A percentile compares a stretch with the other conserved stretches of the same genome.
phyloP scores from a whole-genome alignment of 495 filamentous ascomycete species.

The Collariella sp. region DNA sequence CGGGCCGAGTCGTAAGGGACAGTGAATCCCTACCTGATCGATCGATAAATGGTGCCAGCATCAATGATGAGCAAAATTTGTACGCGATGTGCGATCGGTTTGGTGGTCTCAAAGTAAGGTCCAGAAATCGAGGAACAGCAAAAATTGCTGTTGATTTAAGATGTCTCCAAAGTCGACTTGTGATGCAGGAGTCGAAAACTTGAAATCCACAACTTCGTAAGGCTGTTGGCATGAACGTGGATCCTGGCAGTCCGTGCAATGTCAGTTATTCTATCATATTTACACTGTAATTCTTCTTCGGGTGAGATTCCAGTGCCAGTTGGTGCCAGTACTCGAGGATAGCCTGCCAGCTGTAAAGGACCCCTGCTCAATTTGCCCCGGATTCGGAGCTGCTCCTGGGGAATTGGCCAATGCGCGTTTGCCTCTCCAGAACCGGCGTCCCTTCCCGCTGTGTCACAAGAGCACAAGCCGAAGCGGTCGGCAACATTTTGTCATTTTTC shows the following conservation, averaged over 20 bases:
- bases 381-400: constrained; percentile 9
- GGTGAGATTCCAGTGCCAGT: neutral
- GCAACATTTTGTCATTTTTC: constrained; percentile 21
- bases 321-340: too few species aligned
- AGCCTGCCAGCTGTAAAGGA: too few species aligned
- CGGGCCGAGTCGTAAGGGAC: neutral
- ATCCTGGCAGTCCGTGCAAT: neutral
- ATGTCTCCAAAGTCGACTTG: neutral
- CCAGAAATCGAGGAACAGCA: neutral
- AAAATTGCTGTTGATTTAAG: too few species aligned
- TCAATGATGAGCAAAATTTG: neutral
- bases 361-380: neutral
- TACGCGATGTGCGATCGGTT: neutral
- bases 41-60: neutral
- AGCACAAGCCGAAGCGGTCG: constrained; percentile 6
- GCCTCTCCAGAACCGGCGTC: constrained; percentile 14
- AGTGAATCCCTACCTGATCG: neutral
- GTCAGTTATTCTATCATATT: neutral
- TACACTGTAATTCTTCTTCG: neutral
- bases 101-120: neutral
- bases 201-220: constrained; percentile 5
- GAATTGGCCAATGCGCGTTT: constrained; percentile 20
- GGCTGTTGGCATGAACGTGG: neutral
- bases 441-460: constrained; percentile 3
- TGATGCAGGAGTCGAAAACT: constrained; percentile 5